phyloP scores from a whole-genome alignment of 805 yeast species.

The Candida verbasci region DNA sequence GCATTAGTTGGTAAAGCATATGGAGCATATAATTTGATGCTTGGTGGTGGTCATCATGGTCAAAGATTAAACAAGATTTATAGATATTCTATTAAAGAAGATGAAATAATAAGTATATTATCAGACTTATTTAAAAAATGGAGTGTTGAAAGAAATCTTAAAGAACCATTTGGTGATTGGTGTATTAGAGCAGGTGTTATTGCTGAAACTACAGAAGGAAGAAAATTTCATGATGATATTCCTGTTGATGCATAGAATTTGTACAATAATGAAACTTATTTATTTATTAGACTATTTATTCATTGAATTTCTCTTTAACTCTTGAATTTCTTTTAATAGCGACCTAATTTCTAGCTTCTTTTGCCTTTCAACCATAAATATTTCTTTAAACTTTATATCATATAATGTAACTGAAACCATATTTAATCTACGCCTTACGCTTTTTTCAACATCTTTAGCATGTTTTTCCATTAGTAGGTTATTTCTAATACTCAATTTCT shows the following conservation, averaged over 20 bases:
- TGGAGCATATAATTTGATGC: constrained; percentile 88
- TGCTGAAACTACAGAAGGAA: constrained; percentile 85
- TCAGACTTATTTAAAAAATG: constrained; percentile 89
- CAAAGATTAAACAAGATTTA: constrained; percentile 87
- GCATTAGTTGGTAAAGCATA: constrained; percentile 94
- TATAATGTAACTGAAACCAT: constrained; percentile 46
- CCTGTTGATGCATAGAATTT: constrained; percentile 60
- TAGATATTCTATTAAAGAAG: constrained; percentile 85
- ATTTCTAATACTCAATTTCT: constrained; percentile 18
- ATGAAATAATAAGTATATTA: constrained; percentile 72
- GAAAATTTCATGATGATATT: constrained; percentile 90
- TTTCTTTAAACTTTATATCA: constrained; percentile 43
- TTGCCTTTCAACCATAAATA: constrained; percentile 43
- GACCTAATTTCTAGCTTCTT: constrained; percentile 26
- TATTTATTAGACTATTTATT: constrained; percentile 5
- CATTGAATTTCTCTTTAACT: not conserved
- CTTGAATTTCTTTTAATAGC: constrained; percentile 22
- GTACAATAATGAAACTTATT: too few relatives aligned
- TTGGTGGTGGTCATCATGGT: constrained; percentile 96
- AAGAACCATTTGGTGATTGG: constrained; percentile 95
- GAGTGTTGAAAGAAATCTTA: constrained; percentile 86
- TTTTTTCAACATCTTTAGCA: constrained; percentile 26
- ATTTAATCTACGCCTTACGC: constrained; percentile 40
- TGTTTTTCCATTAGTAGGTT: constrained; percentile 19
- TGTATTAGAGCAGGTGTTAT: constrained; percentile 83